These are phyloP conservation scores for Arthrobotrys entomopaga DNA, from an alignment of 2,329 filamentous ascomycete species.

Conservation along the genomic window DNA sequence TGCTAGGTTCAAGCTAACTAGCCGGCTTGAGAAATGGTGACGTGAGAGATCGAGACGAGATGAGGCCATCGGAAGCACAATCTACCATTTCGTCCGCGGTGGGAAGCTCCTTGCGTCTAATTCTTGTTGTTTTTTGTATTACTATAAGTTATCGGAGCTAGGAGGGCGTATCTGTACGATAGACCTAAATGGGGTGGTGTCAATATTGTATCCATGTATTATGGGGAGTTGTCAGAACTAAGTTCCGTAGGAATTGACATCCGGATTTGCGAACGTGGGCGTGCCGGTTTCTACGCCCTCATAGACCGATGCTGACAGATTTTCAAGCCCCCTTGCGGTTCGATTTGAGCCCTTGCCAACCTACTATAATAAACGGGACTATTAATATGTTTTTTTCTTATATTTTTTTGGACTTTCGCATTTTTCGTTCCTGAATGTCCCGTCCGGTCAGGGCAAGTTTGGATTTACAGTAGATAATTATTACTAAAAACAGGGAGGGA, in stretches of 20 bases:
- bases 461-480: not conserved
- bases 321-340: not conserved
- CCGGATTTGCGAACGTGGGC: slow-evolving; percentile 37
- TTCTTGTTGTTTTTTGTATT: slow-evolving; percentile 2
- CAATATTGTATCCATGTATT: slow-evolving; percentile 11
- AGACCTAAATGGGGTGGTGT: slow-evolving; percentile 17
- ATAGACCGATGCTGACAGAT: too few species aligned
- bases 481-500: not conserved
- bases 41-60: not conserved
- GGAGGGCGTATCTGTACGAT: slow-evolving; percentile 20
- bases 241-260: slow-evolving; percentile 50
- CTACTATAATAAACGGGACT: slow-evolving; percentile 32
- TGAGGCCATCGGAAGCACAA: slow-evolving; percentile 14
- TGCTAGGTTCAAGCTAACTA: not conserved
- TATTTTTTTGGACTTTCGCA: slow-evolving; percentile 11
- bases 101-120: not conserved
- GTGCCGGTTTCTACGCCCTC: too few species aligned
- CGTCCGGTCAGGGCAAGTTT: slow-evolving; percentile 5
- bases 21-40: not conserved
- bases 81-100: slow-evolving; percentile 13
- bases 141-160: slow-evolving; percentile 4
- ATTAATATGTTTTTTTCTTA: slow-evolving; percentile 29
- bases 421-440: slow-evolving; percentile 38
- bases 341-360: slow-evolving; percentile 19
- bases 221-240: slow-evolving; percentile 11